These are phyloP conservation scores for Jatropha podagrica DNA, from an alignment of 441 rosid genomes.

Conservation along the genomic window DNA sequence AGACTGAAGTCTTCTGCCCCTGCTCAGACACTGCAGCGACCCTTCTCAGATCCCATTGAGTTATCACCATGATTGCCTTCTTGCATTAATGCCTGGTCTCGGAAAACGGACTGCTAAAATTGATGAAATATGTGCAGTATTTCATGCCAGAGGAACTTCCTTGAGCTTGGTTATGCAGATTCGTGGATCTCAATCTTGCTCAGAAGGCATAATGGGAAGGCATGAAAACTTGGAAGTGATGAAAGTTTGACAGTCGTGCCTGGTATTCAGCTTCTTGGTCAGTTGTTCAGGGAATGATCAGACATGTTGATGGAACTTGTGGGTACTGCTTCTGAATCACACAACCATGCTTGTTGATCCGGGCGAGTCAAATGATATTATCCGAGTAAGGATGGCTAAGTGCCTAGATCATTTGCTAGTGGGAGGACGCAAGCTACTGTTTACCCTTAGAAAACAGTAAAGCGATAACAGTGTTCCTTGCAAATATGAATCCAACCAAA, in stretches of 20 bases:
- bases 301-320: constrained; percentile 3
- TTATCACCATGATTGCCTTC: constrained; percentile 47
- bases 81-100: not conserved
- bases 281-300: not conserved
- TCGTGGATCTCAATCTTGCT: not conserved
- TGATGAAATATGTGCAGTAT: not conserved
- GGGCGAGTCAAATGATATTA: not conserved
- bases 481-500: not conserved
- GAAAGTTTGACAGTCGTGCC: not conserved
- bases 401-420: not conserved
- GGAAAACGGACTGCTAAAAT: not conserved
- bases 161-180: not conserved
- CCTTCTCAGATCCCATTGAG: constrained; percentile 30
- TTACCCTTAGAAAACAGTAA: not conserved
- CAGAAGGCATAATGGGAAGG: not conserved
- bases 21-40: constrained; percentile 24
- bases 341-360: not conserved
- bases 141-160: not conserved
- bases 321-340: not conserved
- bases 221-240: not conserved
- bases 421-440: not conserved
- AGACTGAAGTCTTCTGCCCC: constrained; percentile 45
- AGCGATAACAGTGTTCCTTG: not conserved
- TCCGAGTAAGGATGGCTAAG: not conserved
- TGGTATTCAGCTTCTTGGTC: not conserved